Percentiles rank a stretch among this genome's conserved stretches.
Conservation (phyloP, 1,284 basidiomycete species). For the Malassezia restricta region DNA sequence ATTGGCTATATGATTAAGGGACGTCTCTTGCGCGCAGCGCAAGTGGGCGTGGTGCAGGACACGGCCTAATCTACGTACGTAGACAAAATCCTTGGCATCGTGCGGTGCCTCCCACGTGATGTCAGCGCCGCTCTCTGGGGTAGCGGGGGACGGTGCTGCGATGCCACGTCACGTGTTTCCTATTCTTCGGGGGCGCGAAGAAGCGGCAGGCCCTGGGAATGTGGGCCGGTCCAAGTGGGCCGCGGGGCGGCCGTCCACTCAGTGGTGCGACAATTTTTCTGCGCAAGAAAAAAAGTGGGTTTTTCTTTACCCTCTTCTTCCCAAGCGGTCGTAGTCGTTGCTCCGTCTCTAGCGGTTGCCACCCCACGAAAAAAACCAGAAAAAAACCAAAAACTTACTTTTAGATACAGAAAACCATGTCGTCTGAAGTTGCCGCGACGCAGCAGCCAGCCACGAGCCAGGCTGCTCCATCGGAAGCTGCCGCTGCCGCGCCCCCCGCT, state of each 20-base stretch:
- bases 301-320: not conserved
- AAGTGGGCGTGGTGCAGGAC: conserved; percentile 74
- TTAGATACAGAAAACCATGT: conserved; percentile 3
- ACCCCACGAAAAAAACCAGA: not conserved
- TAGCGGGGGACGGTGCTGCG: no score
- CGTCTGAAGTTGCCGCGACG: conserved; percentile 16
- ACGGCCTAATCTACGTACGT: not conserved
- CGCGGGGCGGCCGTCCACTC: no score
- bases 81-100: no score
- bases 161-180: no score
- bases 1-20: conserved; percentile 55
- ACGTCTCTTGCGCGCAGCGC: conserved; percentile 76
- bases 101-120: no score
- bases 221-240: no score
- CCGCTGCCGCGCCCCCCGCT: conserved; percentile 6
- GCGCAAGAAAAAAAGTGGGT: not conserved
- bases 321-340: not conserved
- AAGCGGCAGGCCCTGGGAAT: no score
- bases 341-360: not conserved
- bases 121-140: no score
- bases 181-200: no score
- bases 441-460: conserved; percentile 11
- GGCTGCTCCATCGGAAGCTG: conserved; percentile 3
- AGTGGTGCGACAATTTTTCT: not conserved
- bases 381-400: conserved; percentile 7